Conservation (phyloP, 495 filamentous ascomycete genomes). For the Xylaria castorea region DNA sequence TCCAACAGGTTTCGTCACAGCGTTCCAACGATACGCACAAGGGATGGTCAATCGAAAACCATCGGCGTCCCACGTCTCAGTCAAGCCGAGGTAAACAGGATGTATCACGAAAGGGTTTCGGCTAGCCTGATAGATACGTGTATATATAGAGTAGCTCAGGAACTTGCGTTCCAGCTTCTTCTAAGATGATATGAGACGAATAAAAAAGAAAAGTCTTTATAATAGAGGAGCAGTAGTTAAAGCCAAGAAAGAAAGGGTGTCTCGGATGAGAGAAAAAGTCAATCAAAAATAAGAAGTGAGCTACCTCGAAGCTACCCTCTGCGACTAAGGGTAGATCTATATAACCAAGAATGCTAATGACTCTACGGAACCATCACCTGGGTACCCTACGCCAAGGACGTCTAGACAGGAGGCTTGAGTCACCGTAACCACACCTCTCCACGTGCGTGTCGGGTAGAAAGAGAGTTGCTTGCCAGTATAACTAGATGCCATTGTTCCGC, state of each 20-base stretch:
- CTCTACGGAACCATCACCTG: constrained; percentile 3
- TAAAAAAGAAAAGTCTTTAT: not conserved
- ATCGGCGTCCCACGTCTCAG: not conserved
- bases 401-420: constrained; percentile 11
- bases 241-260: not conserved
- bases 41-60: not conserved
- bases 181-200: not conserved
- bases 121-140: not conserved
- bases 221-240: not conserved
- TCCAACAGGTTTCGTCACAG: not conserved
- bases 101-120: not conserved
- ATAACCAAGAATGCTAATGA: not conserved
- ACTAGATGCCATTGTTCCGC: constrained; percentile 12
- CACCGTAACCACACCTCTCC: constrained; percentile 5
- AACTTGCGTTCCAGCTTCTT: not conserved
- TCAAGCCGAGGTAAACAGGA: not conserved
- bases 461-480: not conserved
- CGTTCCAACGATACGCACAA: not conserved
- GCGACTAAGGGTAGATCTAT: constrained; percentile 5
- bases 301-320: constrained; percentile 6
- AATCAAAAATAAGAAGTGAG: not conserved
- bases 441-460: constrained; percentile 25
- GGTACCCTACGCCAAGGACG: constrained; percentile 18
- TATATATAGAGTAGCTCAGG: not conserved
- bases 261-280: not conserved